Evolutionary conservation across 345 rosid genomes (phyloP), one percentile per base, ranked within the genome.

Genomic region (Populus davidiana): DNA sequence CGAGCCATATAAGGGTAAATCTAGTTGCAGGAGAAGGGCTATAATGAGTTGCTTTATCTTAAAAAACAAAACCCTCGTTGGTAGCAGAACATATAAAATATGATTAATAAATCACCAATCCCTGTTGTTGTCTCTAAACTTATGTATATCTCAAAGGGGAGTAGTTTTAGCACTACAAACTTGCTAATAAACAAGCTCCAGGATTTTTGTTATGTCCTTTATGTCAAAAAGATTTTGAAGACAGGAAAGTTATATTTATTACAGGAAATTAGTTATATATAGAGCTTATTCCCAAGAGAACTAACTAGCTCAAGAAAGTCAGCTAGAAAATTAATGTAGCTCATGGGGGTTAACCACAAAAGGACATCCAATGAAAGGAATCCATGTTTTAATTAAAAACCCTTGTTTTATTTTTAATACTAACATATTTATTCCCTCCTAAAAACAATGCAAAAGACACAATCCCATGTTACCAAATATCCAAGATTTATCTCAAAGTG

Each of bases 361-460:
- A 17, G 36, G 36, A 54, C 71, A 72, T 76, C 67, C n/a, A 73
- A 71, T 62, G 49, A 73, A 69, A 73, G 68, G 77, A 81, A 72
- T 78, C 70, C 59, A 18, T 71, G 52, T 29, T 67, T 52, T 5
- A 1, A 47, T 67, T 70, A 43, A 39, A 75, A 80, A 82, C 50
- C 76, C 54, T 63, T 3, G 59, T 61, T 61, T 20, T 66, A 50
- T 35, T 43, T 44, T 59, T 59, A 11, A 21, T 54, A 41, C 36
- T 65, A 52, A 69, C 79, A 75, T 72, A 76, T 76, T 76, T 78
- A 72, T 78, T 81, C 52, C 61, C 50, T 80, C 71, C 80, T 65
- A 80, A 85, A 81, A 85, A 76, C 82, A 69, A 84, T 74, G 86
- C 79, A 75, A 44, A 44, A 78, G 67, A 77, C 36, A 69, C 61